A percentile compares a stretch with the other conserved stretches of the same genome.
phyloP scores from a whole-genome alignment of 2,329 filamentous ascomycete genomes.

The Cephalotrichum gorgonifer region DNA sequence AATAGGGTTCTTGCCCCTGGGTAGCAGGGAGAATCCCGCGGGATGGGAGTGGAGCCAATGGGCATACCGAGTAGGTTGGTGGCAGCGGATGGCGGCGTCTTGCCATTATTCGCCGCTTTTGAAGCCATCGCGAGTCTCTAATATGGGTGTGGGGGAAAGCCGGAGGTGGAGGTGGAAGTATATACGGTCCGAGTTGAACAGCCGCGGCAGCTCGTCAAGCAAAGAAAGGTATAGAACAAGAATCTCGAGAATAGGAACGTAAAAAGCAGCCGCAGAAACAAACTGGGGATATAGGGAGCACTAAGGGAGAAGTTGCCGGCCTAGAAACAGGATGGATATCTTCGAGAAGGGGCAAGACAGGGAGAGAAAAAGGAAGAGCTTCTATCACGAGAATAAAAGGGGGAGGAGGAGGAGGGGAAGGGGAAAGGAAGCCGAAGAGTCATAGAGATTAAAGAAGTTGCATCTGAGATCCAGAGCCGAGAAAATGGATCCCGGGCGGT shows the following conservation, averaged over 20 bases:
- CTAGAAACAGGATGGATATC: too few species aligned
- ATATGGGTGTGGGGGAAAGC: not conserved
- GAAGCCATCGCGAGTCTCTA: conserved; percentile 18
- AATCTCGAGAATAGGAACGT: too few species aligned
- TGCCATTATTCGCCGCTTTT: conserved; percentile 35
- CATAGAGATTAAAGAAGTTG: not conserved
- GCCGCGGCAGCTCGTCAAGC: not conserved
- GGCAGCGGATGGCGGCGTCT: conserved; percentile 73
- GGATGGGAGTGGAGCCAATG: not conserved
- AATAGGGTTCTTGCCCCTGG: conserved; percentile 86
- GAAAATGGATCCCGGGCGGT: not conserved
- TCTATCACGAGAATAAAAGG: not conserved
- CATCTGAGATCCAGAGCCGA: not conserved
- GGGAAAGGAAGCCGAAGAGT: not conserved
- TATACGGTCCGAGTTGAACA: not conserved
- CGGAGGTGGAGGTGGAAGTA: too few species aligned
- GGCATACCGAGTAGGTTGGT: conserved; percentile 80
- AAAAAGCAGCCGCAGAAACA: too few species aligned
- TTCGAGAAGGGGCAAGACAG: not conserved
- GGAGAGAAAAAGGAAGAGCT: not conserved
- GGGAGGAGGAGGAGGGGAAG: not conserved
- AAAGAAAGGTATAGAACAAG: not conserved
- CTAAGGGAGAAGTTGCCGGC: too few species aligned
- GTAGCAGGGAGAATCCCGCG: conserved; percentile 72
- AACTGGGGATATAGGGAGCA: too few species aligned